These are phyloP conservation scores for Wickerhamiella azyma DNA, from an alignment of 805 yeast species.

Conservation along the genomic window DNA sequence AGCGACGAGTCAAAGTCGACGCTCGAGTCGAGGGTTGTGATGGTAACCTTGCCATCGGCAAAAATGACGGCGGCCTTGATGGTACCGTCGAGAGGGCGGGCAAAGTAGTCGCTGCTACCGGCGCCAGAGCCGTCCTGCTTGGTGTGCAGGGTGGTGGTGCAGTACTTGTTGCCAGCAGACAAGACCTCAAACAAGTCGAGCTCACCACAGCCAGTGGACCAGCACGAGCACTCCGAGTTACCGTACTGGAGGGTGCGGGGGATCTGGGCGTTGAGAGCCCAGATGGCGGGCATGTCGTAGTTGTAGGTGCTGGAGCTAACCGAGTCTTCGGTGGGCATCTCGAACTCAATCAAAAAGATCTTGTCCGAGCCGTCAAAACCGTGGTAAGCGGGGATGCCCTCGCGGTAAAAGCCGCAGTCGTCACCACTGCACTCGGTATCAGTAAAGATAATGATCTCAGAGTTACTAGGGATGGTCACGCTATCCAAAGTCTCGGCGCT, in stretches of 20 bases:
- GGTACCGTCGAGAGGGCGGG: conserved; percentile 65
- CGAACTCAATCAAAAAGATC: conserved; percentile 85
- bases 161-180: conserved; percentile 55
- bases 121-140: conserved; percentile 76
- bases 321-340: conserved; percentile 65
- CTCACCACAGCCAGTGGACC: conserved; percentile 97
- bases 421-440: conserved; percentile 29
- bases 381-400: conserved; percentile 80
- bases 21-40: conserved; percentile 47
- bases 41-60: conserved; percentile 31
- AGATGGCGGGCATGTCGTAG: conserved; percentile 94
- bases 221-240: conserved; percentile 73
- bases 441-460: conserved; percentile 74
- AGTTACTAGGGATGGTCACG: conserved; percentile 54
- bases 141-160: conserved; percentile 65
- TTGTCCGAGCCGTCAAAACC: conserved; percentile 79
- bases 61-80: conserved; percentile 88
- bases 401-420: conserved; percentile 76
- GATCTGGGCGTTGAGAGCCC: conserved; percentile 89
- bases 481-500: conserved; percentile 56
- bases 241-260: conserved; percentile 97
- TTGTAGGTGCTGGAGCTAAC: conserved; percentile 38
- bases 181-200: conserved; percentile 87
- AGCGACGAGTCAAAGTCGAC: conserved; percentile 41
- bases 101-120: conserved; percentile 75